Evolutionary conservation across 2,329 filamentous ascomycete genomes (phyloP).

Genomic region (Ceratocystis smalleyi): DNA sequence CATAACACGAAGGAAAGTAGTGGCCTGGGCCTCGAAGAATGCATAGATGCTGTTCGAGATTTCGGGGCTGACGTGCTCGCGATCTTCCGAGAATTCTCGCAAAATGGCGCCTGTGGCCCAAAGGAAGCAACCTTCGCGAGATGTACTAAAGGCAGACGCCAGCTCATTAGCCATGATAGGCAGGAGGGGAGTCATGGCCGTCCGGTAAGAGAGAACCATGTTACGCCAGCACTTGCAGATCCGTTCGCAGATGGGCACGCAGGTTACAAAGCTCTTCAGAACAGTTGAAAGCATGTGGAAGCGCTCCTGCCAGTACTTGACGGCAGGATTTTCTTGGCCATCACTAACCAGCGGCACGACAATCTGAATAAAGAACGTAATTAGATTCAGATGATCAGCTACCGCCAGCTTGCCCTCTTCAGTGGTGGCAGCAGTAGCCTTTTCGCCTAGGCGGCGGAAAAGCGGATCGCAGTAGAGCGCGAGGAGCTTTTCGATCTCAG

Average conservation of each 20-base stretch:
- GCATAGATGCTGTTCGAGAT: constrained; percentile 78
- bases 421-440: constrained; percentile 71
- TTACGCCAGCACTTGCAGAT: constrained; percentile 92
- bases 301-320: constrained; percentile 92
- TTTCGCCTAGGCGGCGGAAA: constrained; percentile 66
- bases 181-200: constrained; percentile 70
- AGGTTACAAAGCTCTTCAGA: constrained; percentile 71
- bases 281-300: constrained; percentile 78
- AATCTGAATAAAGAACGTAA: constrained; percentile 75
- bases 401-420: constrained; percentile 73
- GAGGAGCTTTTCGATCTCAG: constrained; percentile 67
- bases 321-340: constrained; percentile 67
- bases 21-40: constrained; percentile 89
- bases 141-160: constrained; percentile 67
- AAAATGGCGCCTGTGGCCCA: constrained; percentile 94
- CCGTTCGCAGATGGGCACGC: constrained; percentile 78
- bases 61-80: constrained; percentile 65
- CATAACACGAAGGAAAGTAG: constrained; percentile 75
- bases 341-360: constrained; percentile 59
- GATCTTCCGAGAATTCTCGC: constrained; percentile 83
- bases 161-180: constrained; percentile 78
- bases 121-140: constrained; percentile 90
- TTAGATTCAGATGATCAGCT: constrained; percentile 80
- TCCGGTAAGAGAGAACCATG: constrained; percentile 92
- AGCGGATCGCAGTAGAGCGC: constrained; percentile 91